phyloP scores from a whole-genome alignment of 192 early-diverging fungal genomes.

The Podila verticillata region DNA sequence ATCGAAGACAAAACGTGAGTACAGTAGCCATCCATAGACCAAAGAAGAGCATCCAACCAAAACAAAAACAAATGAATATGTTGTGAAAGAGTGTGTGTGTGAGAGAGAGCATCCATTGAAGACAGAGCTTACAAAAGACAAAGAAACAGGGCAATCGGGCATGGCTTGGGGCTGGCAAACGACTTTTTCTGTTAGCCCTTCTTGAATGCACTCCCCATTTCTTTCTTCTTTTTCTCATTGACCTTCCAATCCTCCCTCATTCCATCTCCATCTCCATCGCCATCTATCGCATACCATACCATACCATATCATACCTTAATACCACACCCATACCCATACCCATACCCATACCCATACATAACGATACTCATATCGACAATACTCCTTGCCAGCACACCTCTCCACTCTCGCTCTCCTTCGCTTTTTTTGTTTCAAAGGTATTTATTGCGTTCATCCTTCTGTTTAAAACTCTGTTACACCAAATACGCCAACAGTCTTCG shows the following conservation, averaged over 20 bases:
- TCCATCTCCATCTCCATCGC: background rate
- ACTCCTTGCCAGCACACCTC: background rate
- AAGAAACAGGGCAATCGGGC: too few relatives aligned
- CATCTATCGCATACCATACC: background rate
- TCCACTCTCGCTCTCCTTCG: background rate
- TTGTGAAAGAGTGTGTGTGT: too few relatives aligned
- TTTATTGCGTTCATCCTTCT: background rate
- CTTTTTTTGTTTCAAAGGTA: slow-evolving; percentile 3
- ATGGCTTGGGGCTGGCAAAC: too few relatives aligned
- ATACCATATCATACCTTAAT: background rate
- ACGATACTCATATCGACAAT: background rate
- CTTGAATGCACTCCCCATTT: background rate
- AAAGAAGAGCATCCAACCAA: too few relatives aligned
- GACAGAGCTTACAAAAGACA: too few relatives aligned
- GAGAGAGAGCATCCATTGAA: too few relatives aligned
- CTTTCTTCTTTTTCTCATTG: background rate
- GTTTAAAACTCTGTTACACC: background rate
- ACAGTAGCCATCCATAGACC: too few relatives aligned
- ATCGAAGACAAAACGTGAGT: too few relatives aligned
- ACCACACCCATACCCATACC: background rate
- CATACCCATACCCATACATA: background rate
- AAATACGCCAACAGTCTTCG: background rate
- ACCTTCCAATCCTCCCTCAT: background rate
- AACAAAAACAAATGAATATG: too few relatives aligned
- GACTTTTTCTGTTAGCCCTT: background rate